phyloP scores from a whole-genome alignment of 2,329 filamentous ascomycete genomes.

The Cryphonectria nitschkei region DNA sequence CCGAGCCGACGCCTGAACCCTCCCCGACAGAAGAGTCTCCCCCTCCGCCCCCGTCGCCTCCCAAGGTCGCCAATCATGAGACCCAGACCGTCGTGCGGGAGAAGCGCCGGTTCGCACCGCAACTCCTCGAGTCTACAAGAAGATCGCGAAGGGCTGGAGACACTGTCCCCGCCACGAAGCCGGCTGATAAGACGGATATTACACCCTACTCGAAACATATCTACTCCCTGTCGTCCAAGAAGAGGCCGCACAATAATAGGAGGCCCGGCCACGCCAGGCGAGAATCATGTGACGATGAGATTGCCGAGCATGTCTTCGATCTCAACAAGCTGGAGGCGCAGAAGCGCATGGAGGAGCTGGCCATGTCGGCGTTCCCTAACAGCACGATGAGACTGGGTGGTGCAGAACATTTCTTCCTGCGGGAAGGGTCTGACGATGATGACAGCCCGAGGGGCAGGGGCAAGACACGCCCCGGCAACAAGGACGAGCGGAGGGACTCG shows the following conservation, averaged over 20 bases:
- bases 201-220: slow-evolving; percentile 66
- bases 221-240: slow-evolving; percentile 54
- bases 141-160: slow-evolving; percentile 71
- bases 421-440: slow-evolving; percentile 65
- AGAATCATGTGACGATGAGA: slow-evolving; percentile 75
- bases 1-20: slow-evolving; percentile 60
- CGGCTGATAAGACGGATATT: slow-evolving; percentile 73
- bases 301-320: slow-evolving; percentile 76
- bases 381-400: slow-evolving; percentile 71
- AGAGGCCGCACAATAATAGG: slow-evolving; percentile 45
- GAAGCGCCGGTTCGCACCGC: slow-evolving; percentile 69
- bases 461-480: slow-evolving; percentile 34
- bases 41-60: slow-evolving; percentile 42
- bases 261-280: slow-evolving; percentile 54
- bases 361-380: slow-evolving; percentile 75
- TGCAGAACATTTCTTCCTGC: slow-evolving; percentile 71
- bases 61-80: slow-evolving; percentile 22
- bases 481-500: slow-evolving; percentile 56
- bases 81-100: slow-evolving; percentile 33
- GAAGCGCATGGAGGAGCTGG: slow-evolving; percentile 76
- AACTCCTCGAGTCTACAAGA: slow-evolving; percentile 79
- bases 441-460: slow-evolving; percentile 43
- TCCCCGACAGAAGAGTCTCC: slow-evolving; percentile 50
- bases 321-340: slow-evolving; percentile 81
- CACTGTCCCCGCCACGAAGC: slow-evolving; percentile 62